Evolutionary conservation across 2,329 filamentous ascomycete species (phyloP).

Genomic region (Penicillium frequentans): DNA sequence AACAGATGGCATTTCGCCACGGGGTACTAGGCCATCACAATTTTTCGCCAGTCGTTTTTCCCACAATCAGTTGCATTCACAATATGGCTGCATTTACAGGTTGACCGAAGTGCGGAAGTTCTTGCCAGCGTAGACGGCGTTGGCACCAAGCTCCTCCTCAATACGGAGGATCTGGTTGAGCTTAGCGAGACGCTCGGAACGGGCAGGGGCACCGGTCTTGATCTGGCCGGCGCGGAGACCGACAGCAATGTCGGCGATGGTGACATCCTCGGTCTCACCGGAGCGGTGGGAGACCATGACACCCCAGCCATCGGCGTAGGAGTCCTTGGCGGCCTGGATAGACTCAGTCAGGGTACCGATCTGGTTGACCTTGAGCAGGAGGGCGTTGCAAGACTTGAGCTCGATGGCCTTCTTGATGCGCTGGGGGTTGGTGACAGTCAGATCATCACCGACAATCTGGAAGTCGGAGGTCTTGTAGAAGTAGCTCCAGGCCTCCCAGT

Average conservation of each 20-base stretch:
- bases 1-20: conserved; percentile 13
- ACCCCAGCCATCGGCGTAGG: conserved; percentile 91
- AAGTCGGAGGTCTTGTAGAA: conserved; percentile 99
- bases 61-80: background rate
- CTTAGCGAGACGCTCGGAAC: conserved; percentile 98
- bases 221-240: conserved; percentile 97
- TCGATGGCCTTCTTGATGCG: conserved; percentile 99
- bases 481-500: conserved; percentile 99
- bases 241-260: conserved; percentile 96
- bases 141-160: conserved; percentile 94
- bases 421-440: conserved; percentile 98
- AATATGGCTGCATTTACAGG: conserved; percentile 60
- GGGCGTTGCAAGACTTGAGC: conserved; percentile 96
- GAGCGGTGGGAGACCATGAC: conserved; percentile 99
- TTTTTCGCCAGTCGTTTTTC: conserved; percentile 10
- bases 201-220: conserved; percentile 95
- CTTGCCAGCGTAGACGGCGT: conserved; percentile 86
- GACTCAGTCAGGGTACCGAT: conserved; percentile 98
- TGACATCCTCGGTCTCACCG: conserved; percentile 99
- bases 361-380: conserved; percentile 99
- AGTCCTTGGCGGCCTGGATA: conserved; percentile 98
- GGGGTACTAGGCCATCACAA: conserved; percentile 15
- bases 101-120: conserved; percentile 91
- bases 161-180: conserved; percentile 99
- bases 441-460: conserved; percentile 97